These are phyloP conservation scores for Leishmania guyanensis DNA, from an alignment of 208 protist genomes.

Conservation along the genomic window DNA sequence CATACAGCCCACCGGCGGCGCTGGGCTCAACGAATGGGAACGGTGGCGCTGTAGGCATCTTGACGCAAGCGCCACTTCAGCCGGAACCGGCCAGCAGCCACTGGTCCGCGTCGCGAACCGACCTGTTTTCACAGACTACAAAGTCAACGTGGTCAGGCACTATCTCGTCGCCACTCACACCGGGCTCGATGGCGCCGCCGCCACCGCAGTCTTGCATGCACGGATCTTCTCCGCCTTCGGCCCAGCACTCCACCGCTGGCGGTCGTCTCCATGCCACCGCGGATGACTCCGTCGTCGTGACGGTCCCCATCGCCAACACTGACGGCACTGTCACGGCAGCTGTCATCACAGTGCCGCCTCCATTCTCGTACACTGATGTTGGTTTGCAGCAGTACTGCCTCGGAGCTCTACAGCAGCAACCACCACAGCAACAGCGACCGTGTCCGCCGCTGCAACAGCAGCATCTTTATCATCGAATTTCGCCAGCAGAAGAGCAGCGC, in stretches of 20 bases:
- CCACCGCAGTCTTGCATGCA: not conserved
- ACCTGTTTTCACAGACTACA: not conserved
- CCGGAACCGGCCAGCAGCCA: not conserved
- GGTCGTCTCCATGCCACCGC: not conserved
- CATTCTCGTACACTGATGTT: not conserved
- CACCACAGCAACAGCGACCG: not conserved
- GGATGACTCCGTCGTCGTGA: conserved; percentile 1
- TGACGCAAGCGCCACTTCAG: not conserved
- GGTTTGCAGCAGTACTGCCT: conserved; percentile 8
- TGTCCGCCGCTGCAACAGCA: not conserved
- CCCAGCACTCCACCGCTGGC: not conserved
- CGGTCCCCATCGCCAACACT: not conserved
- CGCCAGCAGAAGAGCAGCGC: not conserved
- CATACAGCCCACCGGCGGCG: not conserved
- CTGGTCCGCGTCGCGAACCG: not conserved
- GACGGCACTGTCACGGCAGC: not conserved
- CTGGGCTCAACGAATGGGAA: not conserved
- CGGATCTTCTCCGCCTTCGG: not conserved
- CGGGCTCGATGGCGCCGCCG: not conserved
- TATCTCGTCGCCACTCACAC: not conserved
- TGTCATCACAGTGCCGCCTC: not conserved
- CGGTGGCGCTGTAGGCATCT: not conserved
- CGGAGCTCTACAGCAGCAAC: conserved; percentile 2
- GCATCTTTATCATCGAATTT: not conserved
- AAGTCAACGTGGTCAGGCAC: not conserved